phyloP scores from a whole-genome alignment of 1,284 basidiomycete genomes.

The Malassezia restricta region DNA sequence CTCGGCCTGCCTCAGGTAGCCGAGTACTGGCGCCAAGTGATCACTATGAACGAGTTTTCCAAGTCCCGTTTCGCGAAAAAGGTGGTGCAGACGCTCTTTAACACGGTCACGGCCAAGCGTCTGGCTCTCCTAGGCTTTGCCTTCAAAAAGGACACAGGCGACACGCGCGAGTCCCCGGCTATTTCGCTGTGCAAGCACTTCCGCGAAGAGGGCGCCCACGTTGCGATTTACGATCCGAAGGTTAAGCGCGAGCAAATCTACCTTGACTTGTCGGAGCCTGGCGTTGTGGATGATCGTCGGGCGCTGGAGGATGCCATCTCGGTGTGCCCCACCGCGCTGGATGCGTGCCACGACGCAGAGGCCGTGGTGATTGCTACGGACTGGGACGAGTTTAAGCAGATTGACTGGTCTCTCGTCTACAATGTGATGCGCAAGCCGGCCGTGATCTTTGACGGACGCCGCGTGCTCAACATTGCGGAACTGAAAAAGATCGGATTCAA shows the following conservation, averaged over 20 bases:
- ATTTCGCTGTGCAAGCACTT: conserved; percentile 91
- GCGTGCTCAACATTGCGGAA: conserved; percentile 67
- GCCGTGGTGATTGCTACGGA: conserved; percentile 64
- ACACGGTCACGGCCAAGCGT: conserved; percentile 89
- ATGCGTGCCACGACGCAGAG: conserved; percentile 78
- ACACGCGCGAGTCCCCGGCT: conserved; percentile 76
- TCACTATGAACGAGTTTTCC: conserved; percentile 44
- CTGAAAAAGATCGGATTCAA: conserved; percentile 83
- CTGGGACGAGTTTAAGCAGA: conserved; percentile 80
- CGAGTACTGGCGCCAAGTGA: conserved; percentile 66
- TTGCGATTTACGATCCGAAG: conserved; percentile 87
- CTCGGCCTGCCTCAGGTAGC: conserved; percentile 93
- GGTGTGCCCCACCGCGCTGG: conserved; percentile 63
- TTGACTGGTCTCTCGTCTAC: conserved; percentile 82
- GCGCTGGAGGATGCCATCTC: conserved; percentile 71
- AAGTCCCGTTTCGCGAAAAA: conserved; percentile 46
- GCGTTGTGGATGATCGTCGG: conserved; percentile 50
- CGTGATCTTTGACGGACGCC: conserved; percentile 67
- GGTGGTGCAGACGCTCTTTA: conserved; percentile 66
- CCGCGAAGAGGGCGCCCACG: conserved; percentile 69
- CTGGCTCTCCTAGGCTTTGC: conserved; percentile 85
- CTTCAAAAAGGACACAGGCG: conserved; percentile 45
- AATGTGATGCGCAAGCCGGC: conserved; percentile 77
- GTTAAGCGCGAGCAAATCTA: conserved; percentile 51
- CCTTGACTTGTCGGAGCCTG: conserved; percentile 51